Evolutionary conservation across 2,329 filamentous ascomycete species (phyloP).

Genomic region (Graphilbum sp.): DNA sequence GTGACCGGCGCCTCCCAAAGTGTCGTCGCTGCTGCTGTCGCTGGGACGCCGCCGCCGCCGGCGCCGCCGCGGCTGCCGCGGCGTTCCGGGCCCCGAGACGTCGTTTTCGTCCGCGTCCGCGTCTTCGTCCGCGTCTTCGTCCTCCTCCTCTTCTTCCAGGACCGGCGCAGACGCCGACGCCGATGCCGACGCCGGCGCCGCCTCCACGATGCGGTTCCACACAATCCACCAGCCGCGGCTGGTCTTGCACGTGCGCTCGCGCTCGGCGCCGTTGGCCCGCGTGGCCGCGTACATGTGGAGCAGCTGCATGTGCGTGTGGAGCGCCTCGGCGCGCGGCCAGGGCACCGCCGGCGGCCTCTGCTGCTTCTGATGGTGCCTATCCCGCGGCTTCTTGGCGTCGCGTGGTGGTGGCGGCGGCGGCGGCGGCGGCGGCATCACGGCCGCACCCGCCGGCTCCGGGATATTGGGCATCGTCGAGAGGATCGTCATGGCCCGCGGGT

Average conservation of each 20-base stretch:
- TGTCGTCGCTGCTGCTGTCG: constrained; percentile 2
- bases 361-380: background rate
- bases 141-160: constrained; percentile 4
- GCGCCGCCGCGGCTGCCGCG: constrained; percentile 1
- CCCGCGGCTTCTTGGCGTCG: background rate
- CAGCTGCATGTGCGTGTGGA: constrained; percentile 49
- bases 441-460: constrained; percentile 25
- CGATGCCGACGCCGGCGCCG: no score
- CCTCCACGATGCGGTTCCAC: constrained; percentile 40
- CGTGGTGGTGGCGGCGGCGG: background rate
- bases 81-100: background rate
- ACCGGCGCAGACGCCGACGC: background rate
- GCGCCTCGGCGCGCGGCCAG: constrained; percentile 46
- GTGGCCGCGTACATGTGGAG: constrained; percentile 38
- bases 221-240: constrained; percentile 54
- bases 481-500: constrained; percentile 36
- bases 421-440: constrained; percentile 6
- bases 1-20: background rate
- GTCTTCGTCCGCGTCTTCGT: background rate
- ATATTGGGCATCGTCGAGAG: constrained; percentile 53
- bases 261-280: constrained; percentile 23
- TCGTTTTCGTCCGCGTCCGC: background rate
- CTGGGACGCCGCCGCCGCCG: background rate
- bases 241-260: constrained; percentile 50
- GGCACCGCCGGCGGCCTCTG: constrained; percentile 7